Base-by-base conservation (phyloP, 2,329 filamentous ascomycete genomes). In the Didymella keratinophila region DNA sequence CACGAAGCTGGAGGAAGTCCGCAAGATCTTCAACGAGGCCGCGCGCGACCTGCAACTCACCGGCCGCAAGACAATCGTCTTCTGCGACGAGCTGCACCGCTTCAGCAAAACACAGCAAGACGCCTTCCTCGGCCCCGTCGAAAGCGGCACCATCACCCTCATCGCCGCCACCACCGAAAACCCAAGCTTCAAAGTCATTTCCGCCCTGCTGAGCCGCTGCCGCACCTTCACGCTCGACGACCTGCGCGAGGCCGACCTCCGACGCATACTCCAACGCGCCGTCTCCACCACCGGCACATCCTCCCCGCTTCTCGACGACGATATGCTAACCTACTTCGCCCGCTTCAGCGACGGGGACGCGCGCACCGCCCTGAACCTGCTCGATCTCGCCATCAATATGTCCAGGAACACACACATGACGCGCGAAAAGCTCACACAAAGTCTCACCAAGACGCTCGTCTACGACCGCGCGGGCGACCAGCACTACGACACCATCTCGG, bases 81-180 rank as follows among this genome's bases (percentile, higher is more conserved):
- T 99, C 76, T 97, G 94, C 79, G 95, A 99, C 79, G 95, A 98
- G 81, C 95, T 97, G 46, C 93, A 97, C 77, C 82, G 94, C 27
- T 97, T 97, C 81, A 90, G 86, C 67, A 97, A 97, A 78, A 84
- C 88, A 0, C 95, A 98, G 75, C 95, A 99, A 73, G 95, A 98
- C 77, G 90, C 97, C 1, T 98, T 98, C 68, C 82, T 99, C 1
- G 92, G 90, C 16, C 94, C 94, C 0, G 94, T 98, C 21, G 95
- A 99, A 78, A 88, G 88, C 1, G 95, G 95, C 6, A 90, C 91
- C 27, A 89, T 99, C 64, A 97, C 92, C 0, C 82, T 99, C 28
- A 95, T 98, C 60, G 95, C 93, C 11, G 95, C 95, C 7, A 99
- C 95, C 3, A 99, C 95, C 0, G 95, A 99, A 77, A 99, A 99